Percentiles rank a stretch among this genome's conserved stretches.
phyloP scores from a whole-genome alignment of 148 eudicot genomes.

The Tetragonia tetragonoides region DNA sequence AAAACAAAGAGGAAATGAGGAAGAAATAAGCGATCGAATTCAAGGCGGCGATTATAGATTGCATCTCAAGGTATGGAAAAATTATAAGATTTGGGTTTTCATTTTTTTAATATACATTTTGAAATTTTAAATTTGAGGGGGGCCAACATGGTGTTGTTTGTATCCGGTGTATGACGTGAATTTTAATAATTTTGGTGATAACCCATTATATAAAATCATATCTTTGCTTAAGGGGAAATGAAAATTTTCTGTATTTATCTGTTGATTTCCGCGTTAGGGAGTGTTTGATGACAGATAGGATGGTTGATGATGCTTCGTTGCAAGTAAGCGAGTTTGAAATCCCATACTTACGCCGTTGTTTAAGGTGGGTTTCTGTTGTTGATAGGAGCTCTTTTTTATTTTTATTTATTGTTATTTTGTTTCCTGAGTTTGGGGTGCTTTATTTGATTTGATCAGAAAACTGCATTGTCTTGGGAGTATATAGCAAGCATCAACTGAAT shows the following conservation, averaged over 20 bases:
- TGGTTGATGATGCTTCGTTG: constrained; percentile 15
- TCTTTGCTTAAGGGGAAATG: not conserved
- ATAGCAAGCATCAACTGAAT: not conserved
- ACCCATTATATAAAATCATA: not conserved
- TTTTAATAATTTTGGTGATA: not conserved
- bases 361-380: not conserved
- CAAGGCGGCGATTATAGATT: constrained; percentile 10
- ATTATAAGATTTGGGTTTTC: not conserved
- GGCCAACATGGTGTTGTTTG: constrained; percentile 6
- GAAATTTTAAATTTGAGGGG: constrained; percentile 8
- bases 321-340: constrained; percentile 23
- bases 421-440: too few species aligned
- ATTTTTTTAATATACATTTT: not conserved
- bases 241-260: not conserved
- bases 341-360: not conserved
- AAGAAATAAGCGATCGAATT: not conserved
- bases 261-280: constrained; percentile 9
- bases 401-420: not conserved
- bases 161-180: constrained; percentile 14
- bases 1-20: constrained; percentile 5
- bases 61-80: constrained; percentile 14
- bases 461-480: too few species aligned
- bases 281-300: constrained; percentile 24
- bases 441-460: too few species aligned
- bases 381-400: not conserved